phyloP scores from a whole-genome alignment of 2,329 filamentous ascomycete genomes.

The Chaetomium strumarium region DNA sequence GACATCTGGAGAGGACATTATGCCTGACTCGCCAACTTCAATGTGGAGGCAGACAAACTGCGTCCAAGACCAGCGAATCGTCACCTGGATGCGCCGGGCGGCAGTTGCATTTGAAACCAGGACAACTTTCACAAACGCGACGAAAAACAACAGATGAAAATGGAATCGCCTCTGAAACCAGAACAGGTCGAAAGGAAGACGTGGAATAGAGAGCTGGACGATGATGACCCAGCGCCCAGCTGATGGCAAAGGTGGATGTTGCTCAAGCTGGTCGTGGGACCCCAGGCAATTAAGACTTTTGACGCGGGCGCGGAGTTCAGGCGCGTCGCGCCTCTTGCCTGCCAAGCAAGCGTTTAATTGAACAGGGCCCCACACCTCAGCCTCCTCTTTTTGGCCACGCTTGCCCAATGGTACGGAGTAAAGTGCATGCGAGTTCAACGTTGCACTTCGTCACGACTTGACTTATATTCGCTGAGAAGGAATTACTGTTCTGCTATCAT shows the following conservation, averaged over 20 bases:
- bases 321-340: constrained; percentile 18
- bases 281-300: constrained; percentile 21
- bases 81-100: constrained; percentile 14
- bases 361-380: constrained; percentile 14
- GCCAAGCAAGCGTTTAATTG: background rate
- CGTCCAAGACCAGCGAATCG: constrained; percentile 14
- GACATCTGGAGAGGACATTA: constrained; percentile 36
- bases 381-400: constrained; percentile 10
- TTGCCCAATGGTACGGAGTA: background rate
- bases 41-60: constrained; percentile 8
- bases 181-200: background rate
- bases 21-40: constrained; percentile 13
- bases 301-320: constrained; percentile 23
- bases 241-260: background rate
- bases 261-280: background rate
- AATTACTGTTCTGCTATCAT: too few relatives aligned
- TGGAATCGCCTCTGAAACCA: background rate
- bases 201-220: constrained; percentile 5
- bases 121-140: background rate
- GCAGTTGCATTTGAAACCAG: constrained; percentile 13
- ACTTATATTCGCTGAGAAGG: too few relatives aligned
- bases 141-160: background rate
- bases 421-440: background rate
- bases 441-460: too few relatives aligned
- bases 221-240: background rate